Evolutionary conservation across 2,329 filamentous ascomycete genomes (phyloP).

Genomic region (Ambrosiella cleistominuta): DNA sequence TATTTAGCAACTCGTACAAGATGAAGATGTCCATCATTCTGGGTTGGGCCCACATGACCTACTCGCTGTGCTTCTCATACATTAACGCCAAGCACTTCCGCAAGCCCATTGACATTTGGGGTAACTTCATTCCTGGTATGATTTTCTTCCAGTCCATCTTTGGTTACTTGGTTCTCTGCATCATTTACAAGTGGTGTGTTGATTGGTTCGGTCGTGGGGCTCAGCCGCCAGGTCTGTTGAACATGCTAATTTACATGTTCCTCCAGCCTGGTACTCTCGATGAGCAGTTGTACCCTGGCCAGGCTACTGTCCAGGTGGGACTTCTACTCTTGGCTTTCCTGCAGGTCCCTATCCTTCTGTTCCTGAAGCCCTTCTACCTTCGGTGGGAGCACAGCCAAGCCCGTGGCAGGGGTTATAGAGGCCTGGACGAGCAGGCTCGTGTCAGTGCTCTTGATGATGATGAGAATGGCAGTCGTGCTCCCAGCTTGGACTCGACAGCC

Average conservation of each 20-base stretch:
- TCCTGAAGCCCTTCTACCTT: conserved; percentile 91
- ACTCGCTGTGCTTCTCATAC: conserved; percentile 81
- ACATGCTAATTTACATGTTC: conserved; percentile 99
- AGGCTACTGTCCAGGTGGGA: conserved; percentile 56
- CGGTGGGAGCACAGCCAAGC: conserved; percentile 85
- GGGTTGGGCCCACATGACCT: conserved; percentile 98
- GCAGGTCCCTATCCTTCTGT: conserved; percentile 79
- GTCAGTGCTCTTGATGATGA: conserved; percentile 88
- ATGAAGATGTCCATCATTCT: conserved; percentile 99
- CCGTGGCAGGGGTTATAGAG: conserved; percentile 75
- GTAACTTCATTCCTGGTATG: conserved; percentile 95
- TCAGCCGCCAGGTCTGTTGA: conserved; percentile 71
- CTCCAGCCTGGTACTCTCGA: conserved; percentile 61
- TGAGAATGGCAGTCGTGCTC: conserved; percentile 41
- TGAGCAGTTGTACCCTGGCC: conserved; percentile 60
- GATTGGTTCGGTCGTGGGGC: conserved; percentile 53
- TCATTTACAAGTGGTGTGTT: conserved; percentile 92
- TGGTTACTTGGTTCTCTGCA: conserved; percentile 83
- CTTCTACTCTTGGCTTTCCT: conserved; percentile 65
- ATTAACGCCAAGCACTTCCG: conserved; percentile 93
- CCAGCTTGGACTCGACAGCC: conserved; percentile 28
- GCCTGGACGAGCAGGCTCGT: conserved; percentile 72
- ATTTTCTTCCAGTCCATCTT: conserved; percentile 99
- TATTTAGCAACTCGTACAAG: conserved; percentile 98
- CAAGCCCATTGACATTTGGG: conserved; percentile 87